Conservation (phyloP, 768 basidiomycete genomes). For the Panaeolus cyanescens region DNA sequence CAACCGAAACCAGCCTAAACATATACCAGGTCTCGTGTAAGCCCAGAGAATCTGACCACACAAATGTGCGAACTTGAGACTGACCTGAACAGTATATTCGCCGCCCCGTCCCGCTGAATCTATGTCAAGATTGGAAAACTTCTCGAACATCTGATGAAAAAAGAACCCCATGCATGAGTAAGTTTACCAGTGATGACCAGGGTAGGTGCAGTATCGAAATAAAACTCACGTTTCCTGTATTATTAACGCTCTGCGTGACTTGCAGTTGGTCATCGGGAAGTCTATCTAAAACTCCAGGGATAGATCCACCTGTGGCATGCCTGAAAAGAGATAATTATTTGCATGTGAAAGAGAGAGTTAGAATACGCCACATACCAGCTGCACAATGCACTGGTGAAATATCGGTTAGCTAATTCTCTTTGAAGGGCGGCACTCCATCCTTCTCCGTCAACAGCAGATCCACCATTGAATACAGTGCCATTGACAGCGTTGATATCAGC, state of each 20-base stretch:
- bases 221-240: conserved; percentile 72
- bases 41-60: not conserved
- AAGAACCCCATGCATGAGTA: conserved; percentile 6
- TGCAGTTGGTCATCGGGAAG: conserved; percentile 73
- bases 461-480: conserved; percentile 66
- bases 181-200: not conserved
- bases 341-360: not conserved
- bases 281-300: conserved; percentile 66
- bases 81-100: conserved; percentile 84
- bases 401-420: conserved; percentile 83
- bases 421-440: conserved; percentile 66
- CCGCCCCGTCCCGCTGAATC: conserved; percentile 81
- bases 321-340: conserved; percentile 32
- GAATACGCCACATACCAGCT: conserved; percentile 65
- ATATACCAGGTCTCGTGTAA: not conserved
- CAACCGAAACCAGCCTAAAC: conserved; percentile 78
- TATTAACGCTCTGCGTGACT: conserved; percentile 62
- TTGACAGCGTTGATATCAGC: conserved; percentile 63
- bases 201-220: not conserved
- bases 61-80: conserved; percentile 12
- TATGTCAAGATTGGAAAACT: conserved; percentile 79
- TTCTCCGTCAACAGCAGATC: conserved; percentile 57
- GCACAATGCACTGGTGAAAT: conserved; percentile 80
- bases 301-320: conserved; percentile 87
- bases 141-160: conserved; percentile 78